Evolutionary conservation across 805 yeast genomes (phyloP), one percentile per base, ranked within the genome.

Genomic region (Candida sithepensis): DNA sequence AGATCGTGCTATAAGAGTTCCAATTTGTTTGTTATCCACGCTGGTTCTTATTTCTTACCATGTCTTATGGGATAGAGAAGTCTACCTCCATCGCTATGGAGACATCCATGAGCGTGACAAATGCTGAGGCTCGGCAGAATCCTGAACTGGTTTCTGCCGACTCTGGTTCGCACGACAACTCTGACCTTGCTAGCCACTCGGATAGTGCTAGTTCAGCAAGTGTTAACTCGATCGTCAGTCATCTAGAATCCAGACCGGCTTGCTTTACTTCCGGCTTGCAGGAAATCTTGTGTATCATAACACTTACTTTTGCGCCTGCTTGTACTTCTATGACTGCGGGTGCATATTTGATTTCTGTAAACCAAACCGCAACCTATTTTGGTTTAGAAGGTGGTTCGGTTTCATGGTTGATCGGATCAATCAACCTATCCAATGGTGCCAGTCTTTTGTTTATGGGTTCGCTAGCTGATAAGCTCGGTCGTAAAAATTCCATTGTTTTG

Each of bases 401-500:
- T 14, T 57, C 70, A 7, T 70, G 74, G 75, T 49, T 65, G 7
- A 49, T 62, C 19, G 59, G 69, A 16, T 56, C 71, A 2, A 57
- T 67, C 23, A 52, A 61, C 26, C 51, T 70, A 6, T 66, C 70
- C 10, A 58, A 60, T 30, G 74, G 72, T 3, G 55, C 72, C 1
- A 54, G 59, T 22, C 55, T 71, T n/a, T 56, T 70, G 26, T 36
- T 70, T 4, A 57, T 68, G 53, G 73, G 74, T 1, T 65, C 65
- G 3, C 42, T 71, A 2, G 65, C 73, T 9, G 75, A 70, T 50
- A 50, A 58, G 2, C 42, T 70, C 33, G 73, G 73, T 8, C 58
- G 74, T 16, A 67, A 60, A 43, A 54, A 60, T 4, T 50, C 64
- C 24, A 58, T 70, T 3, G 36, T 69, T 1, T 46, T 45, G 5